These are phyloP conservation scores for Saturnispora hagleri DNA, from an alignment of 805 yeast species.

Conservation along the genomic window DNA sequence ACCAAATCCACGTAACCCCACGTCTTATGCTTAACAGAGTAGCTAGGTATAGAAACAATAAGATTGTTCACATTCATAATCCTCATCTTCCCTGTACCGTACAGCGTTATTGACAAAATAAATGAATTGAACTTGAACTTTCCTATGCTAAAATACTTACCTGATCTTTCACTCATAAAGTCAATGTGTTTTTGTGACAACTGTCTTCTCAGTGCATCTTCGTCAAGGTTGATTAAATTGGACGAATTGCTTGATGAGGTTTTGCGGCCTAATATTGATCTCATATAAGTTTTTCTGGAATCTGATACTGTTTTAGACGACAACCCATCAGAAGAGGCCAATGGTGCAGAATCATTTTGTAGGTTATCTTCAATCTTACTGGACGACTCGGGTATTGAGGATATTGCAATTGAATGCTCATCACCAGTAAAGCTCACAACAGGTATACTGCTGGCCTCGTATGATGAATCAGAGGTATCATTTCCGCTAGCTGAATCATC, in stretches of 20 bases:
- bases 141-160: conserved; percentile 60
- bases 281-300: not conserved
- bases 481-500: not conserved
- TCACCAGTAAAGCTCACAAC: not conserved
- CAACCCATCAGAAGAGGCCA: not conserved
- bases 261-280: not conserved
- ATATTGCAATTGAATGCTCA: not conserved
- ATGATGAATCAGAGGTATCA: not conserved
- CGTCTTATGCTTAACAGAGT: conserved; percentile 49
- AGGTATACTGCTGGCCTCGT: not conserved
- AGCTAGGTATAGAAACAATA: conserved; percentile 52
- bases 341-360: not conserved
- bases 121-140: conserved; percentile 43
- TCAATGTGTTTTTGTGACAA: conserved; percentile 20
- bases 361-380: not conserved
- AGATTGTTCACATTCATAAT: conserved; percentile 73
- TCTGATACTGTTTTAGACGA: not conserved
- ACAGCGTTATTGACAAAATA: conserved; percentile 60
- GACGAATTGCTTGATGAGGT: not conserved
- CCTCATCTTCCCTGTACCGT: conserved; percentile 61
- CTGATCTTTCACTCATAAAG: conserved; percentile 69
- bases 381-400: not conserved
- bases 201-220: not conserved
- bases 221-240: not conserved
- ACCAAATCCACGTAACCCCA: conserved; percentile 69